Evolutionary conservation across 495 filamentous ascomycete species (phyloP), one percentile per base, ranked within the genome.

Genomic region (Daldinia grandis): DNA sequence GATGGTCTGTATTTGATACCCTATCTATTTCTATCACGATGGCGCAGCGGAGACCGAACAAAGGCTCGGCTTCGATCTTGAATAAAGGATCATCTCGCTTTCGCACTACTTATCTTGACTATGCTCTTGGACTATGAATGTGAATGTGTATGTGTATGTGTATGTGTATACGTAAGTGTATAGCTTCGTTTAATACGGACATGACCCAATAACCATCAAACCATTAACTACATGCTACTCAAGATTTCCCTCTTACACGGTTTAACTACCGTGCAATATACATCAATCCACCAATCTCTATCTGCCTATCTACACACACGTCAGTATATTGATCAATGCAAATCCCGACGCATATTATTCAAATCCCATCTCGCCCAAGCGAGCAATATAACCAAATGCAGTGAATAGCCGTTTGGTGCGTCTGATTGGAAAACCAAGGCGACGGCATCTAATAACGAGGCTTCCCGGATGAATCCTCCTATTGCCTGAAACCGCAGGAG

Each of bases 1-100:
- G 65, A 64, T 61, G 57, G 30, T n/a, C 61, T 56, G 42, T 73
- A 59, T 72, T 56, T 12, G 70, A 73, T 73, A 73, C 70, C 70
- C 70, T 68, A 57, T 62, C 19, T 59, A 62, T 55, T 66, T 54
- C 33, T 51, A 40, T 33, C 31, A 56, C 38, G 42, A 54, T 47
- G 44, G 69, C 69, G 55, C 67, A 49, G 28, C 47, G 42, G 56
- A 68, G 33, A 37, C 47, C 25, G 55, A 56, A 27, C 31, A 61
- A n/a, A 17, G 19, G 55, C 7, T 56, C 47, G 63, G 64, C 49
- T 65, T 72, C 51, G 49, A 44, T 64, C 50, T 64, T 47, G 56
- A 68, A 72, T 68, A 67, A 44, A 64, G 33, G 56, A 59, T 57
- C 15, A 58, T 15, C 49, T 62, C 49, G 33, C 50, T 58, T 53